Conservation (phyloP, 23 red algal genomes). For the Agarophyton chilense region DNA sequence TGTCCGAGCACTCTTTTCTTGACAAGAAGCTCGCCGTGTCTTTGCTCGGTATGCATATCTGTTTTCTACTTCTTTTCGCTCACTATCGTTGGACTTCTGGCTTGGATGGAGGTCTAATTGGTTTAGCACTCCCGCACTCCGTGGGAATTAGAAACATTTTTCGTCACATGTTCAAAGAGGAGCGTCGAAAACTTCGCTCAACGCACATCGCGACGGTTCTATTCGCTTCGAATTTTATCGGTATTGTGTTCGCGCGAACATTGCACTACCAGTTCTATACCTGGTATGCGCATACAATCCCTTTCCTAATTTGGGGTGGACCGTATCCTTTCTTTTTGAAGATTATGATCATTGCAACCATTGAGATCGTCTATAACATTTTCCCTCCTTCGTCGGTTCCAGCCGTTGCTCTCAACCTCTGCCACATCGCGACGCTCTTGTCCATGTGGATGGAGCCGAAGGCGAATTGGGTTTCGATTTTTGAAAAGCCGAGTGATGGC, state of each 20-base stretch:
- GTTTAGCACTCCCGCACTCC: background rate
- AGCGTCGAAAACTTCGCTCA: no score
- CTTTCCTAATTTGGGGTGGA: no score
- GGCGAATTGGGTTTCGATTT: conserved; percentile 25
- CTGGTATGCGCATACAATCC: no score
- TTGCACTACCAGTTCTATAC: no score
- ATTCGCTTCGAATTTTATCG: no score
- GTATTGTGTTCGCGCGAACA: no score
- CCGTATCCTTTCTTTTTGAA: no score
- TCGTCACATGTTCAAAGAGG: background rate
- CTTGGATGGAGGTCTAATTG: conserved; percentile 1
- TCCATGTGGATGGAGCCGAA: no score
- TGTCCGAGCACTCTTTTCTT: conserved; percentile 62
- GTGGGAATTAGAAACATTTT: background rate
- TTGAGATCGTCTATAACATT: conserved; percentile 82
- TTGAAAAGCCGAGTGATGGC: background rate
- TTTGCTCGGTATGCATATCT: conserved; percentile 69
- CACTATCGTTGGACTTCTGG: conserved; percentile 54
- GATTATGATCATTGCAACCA: no score
- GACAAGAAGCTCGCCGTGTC: conserved; percentile 49
- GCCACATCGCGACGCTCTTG: no score
- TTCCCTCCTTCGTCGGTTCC: conserved; percentile 76
- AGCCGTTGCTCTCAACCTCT: conserved; percentile 63
- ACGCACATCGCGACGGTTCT: no score
- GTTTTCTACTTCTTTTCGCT: conserved; percentile 63